Evolutionary conservation across 495 filamentous ascomycete genomes (phyloP), one percentile per base, ranked within the genome.

Genomic region (Aspergillus mulundensis): DNA sequence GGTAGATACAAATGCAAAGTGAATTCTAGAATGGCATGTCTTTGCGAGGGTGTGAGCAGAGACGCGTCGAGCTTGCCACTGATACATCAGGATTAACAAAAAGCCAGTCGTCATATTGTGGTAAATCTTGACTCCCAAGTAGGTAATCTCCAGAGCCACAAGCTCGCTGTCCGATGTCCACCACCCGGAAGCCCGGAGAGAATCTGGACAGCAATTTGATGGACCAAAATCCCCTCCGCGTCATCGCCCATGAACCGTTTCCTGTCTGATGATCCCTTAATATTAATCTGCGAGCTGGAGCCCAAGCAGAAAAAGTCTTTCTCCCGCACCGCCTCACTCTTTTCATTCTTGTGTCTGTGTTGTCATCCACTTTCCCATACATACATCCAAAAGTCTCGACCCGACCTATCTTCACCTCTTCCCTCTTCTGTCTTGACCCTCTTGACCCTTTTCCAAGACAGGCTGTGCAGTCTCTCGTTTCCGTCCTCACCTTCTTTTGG

Each of bases 261-360:
- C 25, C 28, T 53, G 25, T 34, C 25, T 53, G 32, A 36, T 36
- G 32, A 28, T 52, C 18, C 48, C 43, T 23, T 58, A 32, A 52
- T 15, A 18, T 18, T 16, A 41, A 42, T 23, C 25, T 52, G 36
- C 57, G 19, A 42, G 57, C 45, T 28, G 25, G 25, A 28, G 51
- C 57, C 58, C 58, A 54, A 60, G 49, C 39, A 56, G 55, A 51
- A 41, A 46, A 46, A 40, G 38, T 40, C 38, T 42, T 28, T 8
- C 19, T 58, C 47, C 53, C 57, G 60, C 60, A 62, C 57, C 54
- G 57, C 61, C 61, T 63, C 54, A 63, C 50, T 60, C 44, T 53
- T 53, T 48, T 54, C 38, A 19, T 21, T 45, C 18, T 36, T 25
- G 50, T 53, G 50, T 54, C 45, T 36, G 38, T 25, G 38, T 51